Evolutionary conservation across 208 protist species (phyloP).

Genomic region (Angomonas deanei): DNA sequence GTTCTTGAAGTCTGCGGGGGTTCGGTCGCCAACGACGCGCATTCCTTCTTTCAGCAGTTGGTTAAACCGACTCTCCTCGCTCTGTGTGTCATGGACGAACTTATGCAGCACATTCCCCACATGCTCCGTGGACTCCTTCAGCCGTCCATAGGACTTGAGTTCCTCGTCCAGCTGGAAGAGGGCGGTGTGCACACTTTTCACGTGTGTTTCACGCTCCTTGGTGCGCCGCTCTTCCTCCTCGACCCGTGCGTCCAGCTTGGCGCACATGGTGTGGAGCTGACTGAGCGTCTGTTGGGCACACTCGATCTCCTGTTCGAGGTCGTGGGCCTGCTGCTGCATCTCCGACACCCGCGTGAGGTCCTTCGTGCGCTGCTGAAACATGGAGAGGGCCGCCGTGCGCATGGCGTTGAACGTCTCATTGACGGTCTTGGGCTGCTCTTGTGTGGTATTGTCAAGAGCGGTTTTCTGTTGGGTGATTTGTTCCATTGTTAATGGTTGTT

Average conservation of each 20-base stretch:
- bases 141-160: conserved; percentile 23
- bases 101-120: conserved; percentile 18
- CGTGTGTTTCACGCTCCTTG: conserved; percentile 33
- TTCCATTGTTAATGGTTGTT: conserved; percentile 3
- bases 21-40: conserved; percentile 20
- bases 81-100: conserved; percentile 27
- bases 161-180: conserved; percentile 52
- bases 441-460: background rate
- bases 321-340: conserved; percentile 21
- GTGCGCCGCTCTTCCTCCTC: conserved; percentile 49
- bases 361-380: conserved; percentile 82
- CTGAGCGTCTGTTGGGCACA: conserved; percentile 24
- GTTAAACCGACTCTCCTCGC: conserved; percentile 20
- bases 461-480: conserved; percentile 8
- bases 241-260: conserved; percentile 42
- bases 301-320: conserved; percentile 15
- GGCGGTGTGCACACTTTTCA: conserved; percentile 37
- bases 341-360: conserved; percentile 66
- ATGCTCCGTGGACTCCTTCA: conserved; percentile 31
- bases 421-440: background rate
- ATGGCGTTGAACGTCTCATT: conserved; percentile 64
- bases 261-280: conserved; percentile 40
- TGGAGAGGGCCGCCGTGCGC: conserved; percentile 52
- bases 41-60: conserved; percentile 40
- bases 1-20: conserved; percentile 38